Evolutionary conservation across 2,329 filamentous ascomycete species (phyloP).

Genomic region (Lecanoromycetidae sp.): DNA sequence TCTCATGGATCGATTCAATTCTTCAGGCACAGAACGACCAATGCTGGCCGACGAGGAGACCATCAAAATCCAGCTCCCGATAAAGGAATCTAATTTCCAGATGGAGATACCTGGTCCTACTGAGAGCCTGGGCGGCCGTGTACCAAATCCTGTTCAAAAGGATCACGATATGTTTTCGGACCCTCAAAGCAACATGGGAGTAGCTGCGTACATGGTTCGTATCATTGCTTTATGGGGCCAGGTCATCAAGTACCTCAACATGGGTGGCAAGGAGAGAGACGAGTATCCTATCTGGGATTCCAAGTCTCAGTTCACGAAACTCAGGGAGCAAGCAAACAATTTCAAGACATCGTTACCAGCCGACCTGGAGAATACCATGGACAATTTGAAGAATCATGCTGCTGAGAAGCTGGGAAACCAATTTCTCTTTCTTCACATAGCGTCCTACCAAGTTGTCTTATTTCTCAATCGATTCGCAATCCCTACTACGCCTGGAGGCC

Average conservation of each 20-base stretch:
- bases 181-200: conserved; percentile 78
- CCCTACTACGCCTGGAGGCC: conserved; percentile 51
- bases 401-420: conserved; percentile 81
- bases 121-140: conserved; percentile 63
- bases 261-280: conserved; percentile 74
- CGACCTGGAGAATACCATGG: conserved; percentile 58
- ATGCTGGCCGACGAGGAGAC: conserved; percentile 85
- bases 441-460: conserved; percentile 76
- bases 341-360: conserved; percentile 59
- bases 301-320: conserved; percentile 60
- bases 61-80: conserved; percentile 76
- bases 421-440: conserved; percentile 83
- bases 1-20: conserved; percentile 94
- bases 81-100: conserved; percentile 80
- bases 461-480: conserved; percentile 85
- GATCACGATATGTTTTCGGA: conserved; percentile 54
- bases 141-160: conserved; percentile 44
- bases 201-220: conserved; percentile 79
- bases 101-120: conserved; percentile 83
- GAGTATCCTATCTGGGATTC: conserved; percentile 66
- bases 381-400: conserved; percentile 74
- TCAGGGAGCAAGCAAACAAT: conserved; percentile 59
- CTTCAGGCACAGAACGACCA: conserved; percentile 82
- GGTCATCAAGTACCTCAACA: conserved; percentile 78
- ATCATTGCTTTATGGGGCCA: conserved; percentile 80